Evolutionary conservation across 768 basidiomycete genomes (phyloP).

Genomic region (Paxillus rubicundulus): DNA sequence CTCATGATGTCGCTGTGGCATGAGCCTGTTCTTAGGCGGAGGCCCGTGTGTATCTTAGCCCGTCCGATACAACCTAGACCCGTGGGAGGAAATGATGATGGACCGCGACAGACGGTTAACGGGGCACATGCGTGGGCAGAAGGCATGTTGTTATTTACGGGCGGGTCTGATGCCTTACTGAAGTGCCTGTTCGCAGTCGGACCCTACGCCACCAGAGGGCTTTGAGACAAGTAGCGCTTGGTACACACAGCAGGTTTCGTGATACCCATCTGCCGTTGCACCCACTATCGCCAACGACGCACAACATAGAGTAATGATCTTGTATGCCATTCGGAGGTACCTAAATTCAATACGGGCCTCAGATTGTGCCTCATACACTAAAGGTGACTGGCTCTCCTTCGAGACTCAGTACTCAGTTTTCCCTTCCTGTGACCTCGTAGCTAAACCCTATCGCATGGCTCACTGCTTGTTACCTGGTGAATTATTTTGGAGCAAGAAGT

Average conservation of each 20-base stretch:
- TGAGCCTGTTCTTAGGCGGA: neutral
- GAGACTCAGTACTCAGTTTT: too few relatives aligned
- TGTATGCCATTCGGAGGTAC: too few relatives aligned
- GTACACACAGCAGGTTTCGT: conserved; percentile 58
- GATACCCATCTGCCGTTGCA: conserved; percentile 16
- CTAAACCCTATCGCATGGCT: neutral
- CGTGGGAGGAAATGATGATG: conserved; percentile 98
- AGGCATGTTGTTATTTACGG: conserved; percentile 49
- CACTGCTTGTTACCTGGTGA: neutral
- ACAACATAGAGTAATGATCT: too few relatives aligned
- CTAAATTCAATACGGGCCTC: too few relatives aligned
- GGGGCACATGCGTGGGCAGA: conserved; percentile 82
- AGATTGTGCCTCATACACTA: too few relatives aligned
- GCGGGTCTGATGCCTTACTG: neutral
- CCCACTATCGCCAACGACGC: too few relatives aligned
- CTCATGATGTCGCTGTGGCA: neutral
- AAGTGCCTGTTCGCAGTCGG: conserved; percentile 43
- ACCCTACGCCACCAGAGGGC: conserved; percentile 62
- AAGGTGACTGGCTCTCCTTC: too few relatives aligned
- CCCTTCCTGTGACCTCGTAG: too few relatives aligned
- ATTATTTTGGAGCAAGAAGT: conserved; percentile 18
- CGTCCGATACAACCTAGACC: conserved; percentile 79
- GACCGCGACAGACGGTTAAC: conserved; percentile 84
- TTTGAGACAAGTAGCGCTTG: conserved; percentile 75
- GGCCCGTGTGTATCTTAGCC: conserved; percentile 46